phyloP scores from a whole-genome alignment of 441 rosid genomes.

The Adansonia madagascariensis region DNA sequence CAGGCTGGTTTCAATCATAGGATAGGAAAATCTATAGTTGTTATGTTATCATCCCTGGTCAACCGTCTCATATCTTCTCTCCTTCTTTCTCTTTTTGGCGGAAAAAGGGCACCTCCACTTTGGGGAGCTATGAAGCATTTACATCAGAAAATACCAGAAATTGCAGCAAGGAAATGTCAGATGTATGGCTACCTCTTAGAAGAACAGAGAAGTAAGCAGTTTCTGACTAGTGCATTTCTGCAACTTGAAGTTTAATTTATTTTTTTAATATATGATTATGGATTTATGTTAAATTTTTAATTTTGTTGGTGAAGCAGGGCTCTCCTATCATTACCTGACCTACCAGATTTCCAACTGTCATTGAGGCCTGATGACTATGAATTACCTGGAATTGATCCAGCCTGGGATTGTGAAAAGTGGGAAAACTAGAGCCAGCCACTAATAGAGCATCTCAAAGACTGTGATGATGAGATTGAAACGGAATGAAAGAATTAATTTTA shows the following conservation, averaged over 20 bases:
- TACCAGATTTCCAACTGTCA: constrained; percentile 81
- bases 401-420: constrained; percentile 54
- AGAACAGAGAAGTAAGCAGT: constrained; percentile 85
- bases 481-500: constrained; percentile 23
- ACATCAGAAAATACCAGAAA: constrained; percentile 83
- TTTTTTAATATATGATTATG: background rate
- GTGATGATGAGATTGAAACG: constrained; percentile 44
- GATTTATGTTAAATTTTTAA: constrained; percentile 3
- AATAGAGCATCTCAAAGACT: constrained; percentile 65
- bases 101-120: constrained; percentile 67
- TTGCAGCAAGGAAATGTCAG: constrained; percentile 78
- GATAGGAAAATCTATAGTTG: background rate
- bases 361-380: constrained; percentile 71
- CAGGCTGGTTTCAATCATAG: constrained; percentile 47
- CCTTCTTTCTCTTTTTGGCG: constrained; percentile 22
- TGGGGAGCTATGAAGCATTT: constrained; percentile 90
- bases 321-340: constrained; percentile 72
- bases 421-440: constrained; percentile 53
- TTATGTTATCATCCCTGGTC: background rate
- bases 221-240: background rate
- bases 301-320: constrained; percentile 49
- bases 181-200: constrained; percentile 79
- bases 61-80: background rate
- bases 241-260: background rate
- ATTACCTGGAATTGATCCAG: constrained; percentile 62